phyloP scores from a whole-genome alignment of 1,284 basidiomycete genomes.

The Melampsora larici-populina region DNA sequence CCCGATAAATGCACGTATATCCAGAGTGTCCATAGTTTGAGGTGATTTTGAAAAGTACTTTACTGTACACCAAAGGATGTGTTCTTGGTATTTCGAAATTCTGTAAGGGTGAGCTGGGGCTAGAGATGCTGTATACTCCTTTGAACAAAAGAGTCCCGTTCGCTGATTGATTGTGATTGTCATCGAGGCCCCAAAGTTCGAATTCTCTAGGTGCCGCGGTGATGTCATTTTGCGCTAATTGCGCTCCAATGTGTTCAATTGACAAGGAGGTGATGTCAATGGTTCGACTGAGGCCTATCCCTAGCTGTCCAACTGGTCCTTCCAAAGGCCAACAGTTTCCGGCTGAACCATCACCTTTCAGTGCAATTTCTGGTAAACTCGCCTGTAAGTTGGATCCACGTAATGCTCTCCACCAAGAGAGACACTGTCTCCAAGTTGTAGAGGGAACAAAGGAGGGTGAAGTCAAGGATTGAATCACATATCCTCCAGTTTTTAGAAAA shows the following conservation, averaged over 20 bases:
- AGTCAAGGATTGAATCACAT: neutral
- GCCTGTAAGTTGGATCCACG: neutral
- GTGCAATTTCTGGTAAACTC: conserved; percentile 7
- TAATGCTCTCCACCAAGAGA: neutral
- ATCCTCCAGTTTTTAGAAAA: neutral
- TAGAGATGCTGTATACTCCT: conserved; percentile 1
- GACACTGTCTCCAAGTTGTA: neutral
- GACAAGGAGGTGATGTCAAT: no score
- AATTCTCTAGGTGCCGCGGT: no score
- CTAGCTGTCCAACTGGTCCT: no score
- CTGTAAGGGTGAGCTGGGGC: no score
- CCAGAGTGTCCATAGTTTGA: conserved; percentile 13
- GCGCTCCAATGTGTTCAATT: no score
- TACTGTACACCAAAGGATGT: neutral
- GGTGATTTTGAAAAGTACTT: no score
- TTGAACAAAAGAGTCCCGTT: conserved; percentile 6
- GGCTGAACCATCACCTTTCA: neutral
- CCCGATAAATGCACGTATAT: conserved; percentile 7
- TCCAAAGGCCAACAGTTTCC: no score
- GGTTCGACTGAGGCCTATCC: no score
- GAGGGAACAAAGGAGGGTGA: neutral
- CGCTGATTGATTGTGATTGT: neutral
- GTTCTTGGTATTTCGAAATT: neutral
- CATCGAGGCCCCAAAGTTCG: conserved; percentile 21
- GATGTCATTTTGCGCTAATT: no score